phyloP scores from a whole-genome alignment of 2,329 filamentous ascomycete species.

The Periconia macrospinosa region DNA sequence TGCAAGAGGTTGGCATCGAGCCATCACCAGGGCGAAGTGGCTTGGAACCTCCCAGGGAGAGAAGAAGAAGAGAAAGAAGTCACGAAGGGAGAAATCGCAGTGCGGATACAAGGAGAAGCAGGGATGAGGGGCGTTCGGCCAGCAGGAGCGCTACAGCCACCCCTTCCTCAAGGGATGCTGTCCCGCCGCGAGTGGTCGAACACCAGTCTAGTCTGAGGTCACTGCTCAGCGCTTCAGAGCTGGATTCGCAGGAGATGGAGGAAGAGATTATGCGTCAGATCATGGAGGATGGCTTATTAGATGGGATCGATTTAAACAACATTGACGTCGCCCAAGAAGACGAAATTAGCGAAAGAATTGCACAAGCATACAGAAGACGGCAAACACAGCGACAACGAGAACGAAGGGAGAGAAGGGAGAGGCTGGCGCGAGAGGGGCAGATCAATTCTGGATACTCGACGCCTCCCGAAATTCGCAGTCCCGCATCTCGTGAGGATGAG shows the following conservation, averaged over 20 bases:
- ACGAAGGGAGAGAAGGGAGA: constrained; percentile 34
- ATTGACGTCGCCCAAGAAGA: constrained; percentile 84
- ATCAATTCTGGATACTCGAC: constrained; percentile 26
- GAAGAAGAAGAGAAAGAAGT: constrained; percentile 40
- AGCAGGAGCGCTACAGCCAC: constrained; percentile 24
- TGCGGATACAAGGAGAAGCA: constrained; percentile 28
- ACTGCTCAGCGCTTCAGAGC: constrained; percentile 76
- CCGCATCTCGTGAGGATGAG: constrained; percentile 32
- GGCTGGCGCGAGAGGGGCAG: constrained; percentile 43
- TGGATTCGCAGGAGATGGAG: constrained; percentile 77
- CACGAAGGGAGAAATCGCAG: constrained; percentile 36
- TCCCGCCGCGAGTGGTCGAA: constrained; percentile 65
- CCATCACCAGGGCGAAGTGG: constrained; percentile 37
- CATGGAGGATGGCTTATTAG: constrained; percentile 80
- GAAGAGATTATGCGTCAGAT: constrained; percentile 89
- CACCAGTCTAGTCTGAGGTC: constrained; percentile 89
- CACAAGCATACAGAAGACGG: constrained; percentile 79
- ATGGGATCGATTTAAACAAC: constrained; percentile 86
- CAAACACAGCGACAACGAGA: constrained; percentile 65
- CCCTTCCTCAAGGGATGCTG: constrained; percentile 18
- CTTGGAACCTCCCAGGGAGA: constrained; percentile 33
- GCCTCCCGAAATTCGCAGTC: constrained; percentile 29
- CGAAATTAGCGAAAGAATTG: constrained; percentile 86
- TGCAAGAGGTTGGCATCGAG: constrained; percentile 66
- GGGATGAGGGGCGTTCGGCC: constrained; percentile 26